Base-by-base conservation (phyloP, 2,329 filamentous ascomycete species). In the Sclerotinia minor region DNA sequence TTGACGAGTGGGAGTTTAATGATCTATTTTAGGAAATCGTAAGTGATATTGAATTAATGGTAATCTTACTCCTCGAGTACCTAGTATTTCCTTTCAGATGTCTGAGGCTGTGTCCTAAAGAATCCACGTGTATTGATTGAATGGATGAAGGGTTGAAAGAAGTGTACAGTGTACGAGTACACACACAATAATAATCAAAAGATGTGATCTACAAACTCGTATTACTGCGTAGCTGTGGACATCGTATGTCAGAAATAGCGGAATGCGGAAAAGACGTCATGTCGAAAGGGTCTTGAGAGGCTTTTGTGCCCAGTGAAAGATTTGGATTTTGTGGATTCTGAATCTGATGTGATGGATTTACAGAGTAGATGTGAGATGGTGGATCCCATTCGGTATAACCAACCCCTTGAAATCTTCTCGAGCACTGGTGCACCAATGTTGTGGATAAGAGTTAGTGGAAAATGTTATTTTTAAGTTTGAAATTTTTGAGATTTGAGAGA, bases 191-290 rank as follows among this genome's bases (percentile, higher is more conserved):
- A 47, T 47, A 8, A n/a, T n/a, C n/a, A n/a, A 38, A n/a, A 24
- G 15, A 26, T 15, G 26, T 13, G 17, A 44, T 19, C 35, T 26
- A 58, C 15, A 19, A 49, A 49, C 58, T 60, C 58, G 58, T 47
- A 60, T 49, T 60, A 24, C 44, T 35, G 21, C 29, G 29, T 19
- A 47, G 11, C 41, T 35, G 7, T 7, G 29, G 24, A 3, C 9
- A 47, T 60, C 19, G 35, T 26, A 47, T 60, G 45, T 38, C 29
- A 11, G 17, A 35, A 61, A 5, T 35, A 60, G 44, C n/a, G 44
- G 58, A 35, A 49, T 60, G 58, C 44, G 58, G 44, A 60, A 60
- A 60, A 60, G 58, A 60, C 58, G 58, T 61, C 58, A 61, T 61
- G 44, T 47, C 19, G 41, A 60, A 49, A 60, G 58, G 58, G 26